Evolutionary conservation across 345 rosid species (phyloP), one percentile per base, ranked within the genome.

Genomic region (Camelina laxa): DNA sequence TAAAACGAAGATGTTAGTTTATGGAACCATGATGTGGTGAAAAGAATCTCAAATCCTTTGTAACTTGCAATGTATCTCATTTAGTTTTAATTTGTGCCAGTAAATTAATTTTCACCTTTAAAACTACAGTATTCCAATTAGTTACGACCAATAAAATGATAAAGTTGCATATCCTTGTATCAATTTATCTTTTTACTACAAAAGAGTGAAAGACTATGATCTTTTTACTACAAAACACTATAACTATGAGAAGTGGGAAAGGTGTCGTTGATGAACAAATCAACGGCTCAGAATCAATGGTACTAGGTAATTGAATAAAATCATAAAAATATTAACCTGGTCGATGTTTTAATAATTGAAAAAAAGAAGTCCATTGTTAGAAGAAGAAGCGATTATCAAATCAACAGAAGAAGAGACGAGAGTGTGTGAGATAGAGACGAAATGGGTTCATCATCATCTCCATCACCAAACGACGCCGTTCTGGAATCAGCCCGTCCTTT

Each of bases 401-500:
- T 42, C 6, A 42, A 44, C 17, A 6, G 8, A 1, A 59, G 3
- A 39, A 59, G 45, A 67, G 35, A 42, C 30, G 30, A 27, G 30
- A 27, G 30, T 27, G 30, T 27, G 31, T 55, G 39, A 8, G 47
- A 44, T 33, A 54, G 41, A 56, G 3, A 72, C 19, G 8, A 5
- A 60, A 72, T 78, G 81, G 69, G 14, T 3, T 74, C 83, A 22
- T 70, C 83, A 21, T 74, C 64, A 27, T 47, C 75, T 16, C 60
- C 53, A 24, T 31, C 80, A 3, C 68, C 79, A 12, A 22, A 59
- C 49, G 58, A 27, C 4, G 39, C 79, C 71, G 86, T 89, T 31
- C 65, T 92, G 4, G 84, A 77, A 54, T 72, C 82, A 1, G 80
- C 92, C 22, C 92, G 99, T 6, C 99, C 99, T 30, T 95, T 95